phyloP scores from a whole-genome alignment of 257 asterid genomes.

The Primulina huaijiensis region DNA sequence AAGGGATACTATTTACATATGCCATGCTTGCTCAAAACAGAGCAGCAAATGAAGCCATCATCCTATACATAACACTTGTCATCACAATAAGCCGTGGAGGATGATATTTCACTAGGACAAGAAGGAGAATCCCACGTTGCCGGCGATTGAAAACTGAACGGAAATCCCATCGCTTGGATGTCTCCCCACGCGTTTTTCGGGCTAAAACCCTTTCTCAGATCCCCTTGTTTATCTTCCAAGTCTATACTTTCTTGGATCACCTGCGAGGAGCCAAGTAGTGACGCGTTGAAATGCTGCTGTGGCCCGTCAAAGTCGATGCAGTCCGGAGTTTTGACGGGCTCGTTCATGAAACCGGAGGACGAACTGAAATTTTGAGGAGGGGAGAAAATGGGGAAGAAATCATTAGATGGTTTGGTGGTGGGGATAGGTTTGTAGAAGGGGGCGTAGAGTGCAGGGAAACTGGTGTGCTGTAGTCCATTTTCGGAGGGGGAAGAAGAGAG shows the following conservation, averaged over 20 bases:
- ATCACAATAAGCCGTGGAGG: constrained; percentile 43
- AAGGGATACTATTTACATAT: not conserved
- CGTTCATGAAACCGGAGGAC: not conserved
- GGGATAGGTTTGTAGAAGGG: constrained; percentile 26
- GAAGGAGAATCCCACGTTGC: constrained; percentile 57
- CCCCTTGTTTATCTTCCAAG: constrained; percentile 23
- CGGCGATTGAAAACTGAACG: constrained; percentile 49
- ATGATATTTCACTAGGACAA: constrained; percentile 62
- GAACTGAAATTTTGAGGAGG: constrained; percentile 34
- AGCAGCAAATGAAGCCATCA: not conserved
- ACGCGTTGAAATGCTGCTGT: not conserved
- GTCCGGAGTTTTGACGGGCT: constrained; percentile 26
- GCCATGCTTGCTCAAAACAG: not conserved
- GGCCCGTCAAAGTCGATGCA: constrained; percentile 25
- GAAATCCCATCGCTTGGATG: constrained; percentile 45
- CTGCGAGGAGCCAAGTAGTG: constrained; percentile 35
- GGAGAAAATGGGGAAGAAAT: constrained; percentile 38
- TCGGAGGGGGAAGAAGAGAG: constrained; percentile 26
- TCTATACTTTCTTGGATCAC: constrained; percentile 29
- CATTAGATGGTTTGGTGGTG: constrained; percentile 25
- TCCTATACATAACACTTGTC: constrained; percentile 42
- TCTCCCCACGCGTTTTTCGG: constrained; percentile 31
- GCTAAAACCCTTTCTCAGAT: constrained; percentile 22
- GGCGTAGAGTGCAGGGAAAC: constrained; percentile 30
- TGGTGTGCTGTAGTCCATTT: constrained; percentile 27